A percentile compares a stretch with the other conserved stretches of the same genome.
phyloP scores from a whole-genome alignment of 345 rosid genomes.

The Linum usitatissimum region DNA sequence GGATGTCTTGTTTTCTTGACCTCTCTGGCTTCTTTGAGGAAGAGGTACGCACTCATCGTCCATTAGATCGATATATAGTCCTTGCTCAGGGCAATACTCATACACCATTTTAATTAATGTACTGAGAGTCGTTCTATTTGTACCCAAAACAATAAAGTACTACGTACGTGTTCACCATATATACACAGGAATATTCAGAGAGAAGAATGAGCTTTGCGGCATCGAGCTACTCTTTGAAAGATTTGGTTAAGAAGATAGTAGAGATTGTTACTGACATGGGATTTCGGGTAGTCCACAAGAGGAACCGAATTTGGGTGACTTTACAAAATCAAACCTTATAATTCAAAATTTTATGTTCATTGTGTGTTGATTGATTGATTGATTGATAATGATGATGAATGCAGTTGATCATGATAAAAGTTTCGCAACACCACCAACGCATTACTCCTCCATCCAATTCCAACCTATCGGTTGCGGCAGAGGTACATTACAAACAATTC shows the following conservation, averaged over 20 bases:
- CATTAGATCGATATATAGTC: too few relatives aligned
- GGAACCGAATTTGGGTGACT: slow-evolving; percentile 31
- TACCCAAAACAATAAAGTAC: too few relatives aligned
- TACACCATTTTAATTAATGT: background rate
- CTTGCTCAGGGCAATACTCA: background rate
- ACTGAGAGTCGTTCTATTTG: too few relatives aligned
- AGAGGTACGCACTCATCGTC: slow-evolving; percentile 37
- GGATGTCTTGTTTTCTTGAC: slow-evolving; percentile 93
- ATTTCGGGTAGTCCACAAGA: slow-evolving; percentile 56
- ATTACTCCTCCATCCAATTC: slow-evolving; percentile 18
- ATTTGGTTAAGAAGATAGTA: slow-evolving; percentile 70
- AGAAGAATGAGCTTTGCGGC: slow-evolving; percentile 78
- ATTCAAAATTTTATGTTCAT: too few relatives aligned
- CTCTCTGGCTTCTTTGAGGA: slow-evolving; percentile 88
- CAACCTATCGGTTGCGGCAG: slow-evolving; percentile 63
- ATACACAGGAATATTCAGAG: slow-evolving; percentile 61
- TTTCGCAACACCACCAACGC: slow-evolving; percentile 49
- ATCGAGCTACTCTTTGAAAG: slow-evolving; percentile 57
- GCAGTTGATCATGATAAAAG: slow-evolving; percentile 29
- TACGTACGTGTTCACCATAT: too few relatives aligned
- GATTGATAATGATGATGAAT: background rate
- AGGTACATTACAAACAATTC: slow-evolving; percentile 53
- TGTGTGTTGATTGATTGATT: background rate
- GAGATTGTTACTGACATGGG: slow-evolving; percentile 67
- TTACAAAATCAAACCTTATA: too few relatives aligned